Evolutionary conservation across 1,284 basidiomycete species (phyloP), one percentile per base, ranked within the genome.

Genomic region (Pholiota adiposa): DNA sequence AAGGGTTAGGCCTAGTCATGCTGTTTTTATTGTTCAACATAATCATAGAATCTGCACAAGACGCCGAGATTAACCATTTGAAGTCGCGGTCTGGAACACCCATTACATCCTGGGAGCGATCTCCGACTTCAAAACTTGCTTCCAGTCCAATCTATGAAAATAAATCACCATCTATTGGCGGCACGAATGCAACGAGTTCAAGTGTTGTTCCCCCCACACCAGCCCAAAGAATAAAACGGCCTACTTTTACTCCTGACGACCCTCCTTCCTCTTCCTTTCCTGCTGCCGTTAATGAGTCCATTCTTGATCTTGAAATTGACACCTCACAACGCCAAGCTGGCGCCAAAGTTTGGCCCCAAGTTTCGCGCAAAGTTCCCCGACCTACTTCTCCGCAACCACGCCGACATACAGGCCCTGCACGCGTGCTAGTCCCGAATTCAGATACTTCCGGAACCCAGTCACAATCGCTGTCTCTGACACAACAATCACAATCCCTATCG

Each of bases 401-500:
- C 38, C 62, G 63, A 49, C 34, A 65, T 44, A 64, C 64, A 25
- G 77, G 75, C 16, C 73, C 77, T 9, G 76, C 73, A 14, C 71
- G 70, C 8, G 72, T 85, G 19, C 68, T 86, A 18, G 83, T 76
- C 2, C 81, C 83, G 4, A 80, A 84, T 67, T 85, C 83, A 18
- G 84, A 86, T 64, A 79, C 77, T 0, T 82, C 76, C 1, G 71
- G 72, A 33, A 68, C 70, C 6, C 70, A 70, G 41, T 74, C 77
- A 19, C 75, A 76, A 59, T 68, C 70, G 7, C 65, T 56, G 65
- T 58, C 64, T 18, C 64, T 67, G 34, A 40, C 58, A 21, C 57
- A 65, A 7, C 54, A 69, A 57, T 70, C 68, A 31, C 66, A 67
- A 40, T 59, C 64, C n/a, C 67, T 67, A 36, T 50, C 59, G 21